Percentiles rank a stretch among this genome's conserved stretches.
Evolutionary conservation across 1,284 basidiomycete species (phyloP).

Genomic region (Fistulinella cinereoalba): DNA sequence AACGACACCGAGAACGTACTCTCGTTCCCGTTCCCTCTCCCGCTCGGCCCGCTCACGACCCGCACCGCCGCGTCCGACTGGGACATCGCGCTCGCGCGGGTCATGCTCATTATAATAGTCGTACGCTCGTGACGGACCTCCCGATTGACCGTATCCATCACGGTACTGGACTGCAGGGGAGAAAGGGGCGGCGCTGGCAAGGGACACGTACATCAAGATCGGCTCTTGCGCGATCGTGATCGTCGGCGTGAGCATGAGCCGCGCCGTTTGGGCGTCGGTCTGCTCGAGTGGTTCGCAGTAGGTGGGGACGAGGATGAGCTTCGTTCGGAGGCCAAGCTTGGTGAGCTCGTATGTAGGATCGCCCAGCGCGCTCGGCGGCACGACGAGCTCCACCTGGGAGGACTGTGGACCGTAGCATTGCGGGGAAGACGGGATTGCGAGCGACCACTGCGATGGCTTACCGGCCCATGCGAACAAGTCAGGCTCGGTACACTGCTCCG

Average conservation of each 20-base stretch:
- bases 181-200: background rate
- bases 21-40: conserved; percentile 7
- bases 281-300: conserved; percentile 22
- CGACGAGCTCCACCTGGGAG: conserved; percentile 10
- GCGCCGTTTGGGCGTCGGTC: conserved; percentile 8
- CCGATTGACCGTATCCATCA: too few relatives aligned
- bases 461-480: conserved; percentile 27
- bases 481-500: conserved; percentile 19
- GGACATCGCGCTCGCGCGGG: conserved; percentile 10
- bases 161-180: too few relatives aligned
- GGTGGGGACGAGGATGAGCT: conserved; percentile 21
- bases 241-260: conserved; percentile 19
- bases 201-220: conserved; percentile 20
- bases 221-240: conserved; percentile 20
- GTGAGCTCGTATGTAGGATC: conserved; percentile 25
- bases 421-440: conserved; percentile 23
- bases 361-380: conserved; percentile 13
- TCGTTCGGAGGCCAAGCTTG: conserved; percentile 20
- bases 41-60: too few relatives aligned
- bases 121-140: conserved; percentile 5
- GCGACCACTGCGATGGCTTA: conserved; percentile 25
- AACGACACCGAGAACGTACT: conserved; percentile 23
- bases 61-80: conserved; percentile 5
- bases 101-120: conserved; percentile 17
- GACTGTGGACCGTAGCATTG: conserved; percentile 13